A percentile compares a stretch with the other conserved stretches of the same genome.
These are phyloP conservation scores for Colletotrichum sp. DNA, from an alignment of 2,329 filamentous ascomycete genomes.

Conservation along the genomic window DNA sequence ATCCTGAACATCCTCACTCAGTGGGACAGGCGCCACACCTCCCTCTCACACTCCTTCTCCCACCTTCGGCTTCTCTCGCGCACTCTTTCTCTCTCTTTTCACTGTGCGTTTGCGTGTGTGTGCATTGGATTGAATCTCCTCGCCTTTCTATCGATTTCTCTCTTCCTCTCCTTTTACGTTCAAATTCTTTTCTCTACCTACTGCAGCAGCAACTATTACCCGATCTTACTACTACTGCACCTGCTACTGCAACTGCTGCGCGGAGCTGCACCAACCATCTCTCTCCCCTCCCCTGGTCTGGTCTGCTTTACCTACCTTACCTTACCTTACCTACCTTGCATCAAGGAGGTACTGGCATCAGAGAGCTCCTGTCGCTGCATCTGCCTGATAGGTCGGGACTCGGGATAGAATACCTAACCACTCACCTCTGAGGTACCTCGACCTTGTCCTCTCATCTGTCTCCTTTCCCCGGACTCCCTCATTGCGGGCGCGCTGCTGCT, in stretches of 20 bases:
- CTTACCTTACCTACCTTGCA: not conserved
- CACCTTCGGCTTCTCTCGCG: not conserved
- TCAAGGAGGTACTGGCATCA: not conserved
- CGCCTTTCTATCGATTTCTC: not conserved
- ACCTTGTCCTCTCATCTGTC: not conserved
- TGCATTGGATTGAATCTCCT: not conserved
- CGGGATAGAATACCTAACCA: not conserved
- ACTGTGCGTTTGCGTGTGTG: not conserved
- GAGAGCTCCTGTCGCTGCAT: not conserved
- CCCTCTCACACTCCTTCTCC: not conserved
- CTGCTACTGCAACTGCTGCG: not conserved
- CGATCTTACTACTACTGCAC: not conserved
- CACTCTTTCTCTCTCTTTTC: not conserved
- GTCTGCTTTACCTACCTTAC: not conserved
- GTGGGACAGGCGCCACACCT: constrained; percentile 14
- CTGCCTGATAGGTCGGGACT: not conserved
- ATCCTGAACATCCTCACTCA: constrained; percentile 15
- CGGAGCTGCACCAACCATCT: not conserved
- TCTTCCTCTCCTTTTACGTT: not conserved
- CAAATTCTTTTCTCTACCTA: not conserved
- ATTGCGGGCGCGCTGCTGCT: not conserved
- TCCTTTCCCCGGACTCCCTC: not conserved
- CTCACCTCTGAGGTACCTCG: not conserved
- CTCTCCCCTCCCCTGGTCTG: not conserved
- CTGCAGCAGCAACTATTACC: not conserved